Percentiles rank a stretch among this genome's conserved stretches.
These are phyloP conservation scores for Alternaria incomplexa DNA, from an alignment of 2,329 filamentous ascomycete genomes.

Conservation along the genomic window DNA sequence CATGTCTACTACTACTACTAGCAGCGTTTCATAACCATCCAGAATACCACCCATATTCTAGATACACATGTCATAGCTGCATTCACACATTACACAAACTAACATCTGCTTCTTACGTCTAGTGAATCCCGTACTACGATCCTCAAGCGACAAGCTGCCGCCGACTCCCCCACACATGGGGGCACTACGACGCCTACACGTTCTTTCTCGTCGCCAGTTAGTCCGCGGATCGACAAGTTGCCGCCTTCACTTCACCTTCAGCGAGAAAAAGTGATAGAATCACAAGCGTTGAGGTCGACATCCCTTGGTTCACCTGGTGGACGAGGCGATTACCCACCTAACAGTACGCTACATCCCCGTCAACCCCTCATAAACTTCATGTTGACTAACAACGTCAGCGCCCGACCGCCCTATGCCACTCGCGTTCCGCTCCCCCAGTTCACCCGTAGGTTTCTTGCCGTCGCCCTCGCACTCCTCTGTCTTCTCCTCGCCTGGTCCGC, in stretches of 20 bases:
- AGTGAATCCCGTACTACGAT: background rate
- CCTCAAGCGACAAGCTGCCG: background rate
- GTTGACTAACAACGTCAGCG: conserved; percentile 6
- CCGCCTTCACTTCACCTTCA: background rate
- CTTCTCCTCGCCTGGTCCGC: background rate
- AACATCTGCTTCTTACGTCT: background rate
- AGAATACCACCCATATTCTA: background rate
- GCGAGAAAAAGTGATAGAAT: background rate
- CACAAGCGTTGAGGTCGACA: background rate
- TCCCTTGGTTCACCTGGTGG: background rate
- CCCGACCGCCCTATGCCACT: conserved; percentile 39
- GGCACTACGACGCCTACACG: background rate
- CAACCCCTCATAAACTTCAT: background rate
- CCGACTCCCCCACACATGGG: background rate
- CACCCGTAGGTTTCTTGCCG: conserved; percentile 2
- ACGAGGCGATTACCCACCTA: conserved; percentile 13
- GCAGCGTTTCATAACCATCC: background rate
- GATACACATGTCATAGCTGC: background rate
- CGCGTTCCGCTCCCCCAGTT: conserved; percentile 18
- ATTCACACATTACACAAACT: background rate
- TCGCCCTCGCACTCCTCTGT: background rate
- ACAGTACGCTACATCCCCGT: conserved; percentile 6
- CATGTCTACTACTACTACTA: background rate
- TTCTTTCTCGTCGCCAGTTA: background rate
- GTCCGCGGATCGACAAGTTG: background rate